Evolutionary conservation across 768 basidiomycete genomes (phyloP).

Genomic region (Panaeolus papilionaceus): DNA sequence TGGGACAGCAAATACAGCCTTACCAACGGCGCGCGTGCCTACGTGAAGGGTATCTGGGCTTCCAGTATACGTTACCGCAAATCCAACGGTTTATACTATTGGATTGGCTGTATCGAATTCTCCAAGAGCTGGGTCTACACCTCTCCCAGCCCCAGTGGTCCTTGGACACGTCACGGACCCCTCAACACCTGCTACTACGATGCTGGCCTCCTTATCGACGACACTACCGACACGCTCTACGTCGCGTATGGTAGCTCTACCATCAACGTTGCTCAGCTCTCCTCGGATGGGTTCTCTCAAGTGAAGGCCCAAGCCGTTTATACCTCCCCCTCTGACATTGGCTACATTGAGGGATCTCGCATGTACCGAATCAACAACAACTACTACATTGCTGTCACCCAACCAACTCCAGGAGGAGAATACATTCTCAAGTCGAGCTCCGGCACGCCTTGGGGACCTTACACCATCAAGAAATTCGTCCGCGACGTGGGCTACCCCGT

Average conservation of each 20-base stretch:
- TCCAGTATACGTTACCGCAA: slow-evolving; percentile 8
- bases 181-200: slow-evolving; percentile 12
- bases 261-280: slow-evolving; percentile 1
- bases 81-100: slow-evolving; percentile 5
- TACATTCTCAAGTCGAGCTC: slow-evolving; percentile 11
- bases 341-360: slow-evolving; percentile 3
- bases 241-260: slow-evolving; percentile 1
- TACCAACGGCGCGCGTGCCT: neutral
- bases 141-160: slow-evolving; percentile 3
- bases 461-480: slow-evolving; percentile 13
- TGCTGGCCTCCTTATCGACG: neutral
- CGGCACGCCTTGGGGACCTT: slow-evolving; percentile 5
- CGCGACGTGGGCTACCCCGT: slow-evolving; percentile 1
- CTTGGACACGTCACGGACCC: slow-evolving; percentile 9
- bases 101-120: slow-evolving; percentile 10
- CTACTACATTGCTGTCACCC: slow-evolving; percentile 9
- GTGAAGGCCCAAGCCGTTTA: neutral
- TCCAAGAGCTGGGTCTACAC: slow-evolving; percentile 11
- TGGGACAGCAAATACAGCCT: slow-evolving; percentile 10
- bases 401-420: slow-evolving; percentile 3
- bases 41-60: slow-evolving; percentile 9
- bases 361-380: slow-evolving; percentile 13
- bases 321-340: slow-evolving; percentile 2
- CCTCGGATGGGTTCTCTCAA: slow-evolving; percentile 1
- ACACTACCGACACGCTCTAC: neutral